phyloP scores from a whole-genome alignment of 2,329 filamentous ascomycete genomes.

The Aspergillus sp. region DNA sequence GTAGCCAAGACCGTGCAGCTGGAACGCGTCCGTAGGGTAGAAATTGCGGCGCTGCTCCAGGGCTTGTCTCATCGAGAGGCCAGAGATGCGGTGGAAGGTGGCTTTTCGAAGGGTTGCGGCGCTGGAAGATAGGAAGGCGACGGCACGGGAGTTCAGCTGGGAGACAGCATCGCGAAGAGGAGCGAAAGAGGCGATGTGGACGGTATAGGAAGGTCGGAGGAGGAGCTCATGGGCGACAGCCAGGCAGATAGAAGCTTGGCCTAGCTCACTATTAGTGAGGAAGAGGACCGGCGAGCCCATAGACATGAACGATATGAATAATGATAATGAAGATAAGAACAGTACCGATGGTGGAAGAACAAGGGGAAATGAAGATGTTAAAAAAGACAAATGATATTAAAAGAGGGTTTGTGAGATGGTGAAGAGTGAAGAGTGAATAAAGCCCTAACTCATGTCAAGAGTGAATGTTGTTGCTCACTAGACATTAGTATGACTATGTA shows the following conservation, averaged over 20 bases:
- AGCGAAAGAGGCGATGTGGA: constrained; percentile 37
- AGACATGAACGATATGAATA: not conserved
- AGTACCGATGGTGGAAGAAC: not conserved
- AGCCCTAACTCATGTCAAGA: too few relatives aligned
- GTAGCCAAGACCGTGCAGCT: constrained; percentile 16
- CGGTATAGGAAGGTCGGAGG: constrained; percentile 21
- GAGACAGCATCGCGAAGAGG: constrained; percentile 20
- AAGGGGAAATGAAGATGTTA: not conserved
- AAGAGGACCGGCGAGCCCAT: constrained; percentile 26
- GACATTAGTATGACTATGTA: too few relatives aligned
- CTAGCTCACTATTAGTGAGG: constrained; percentile 35
- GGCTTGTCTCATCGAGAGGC: constrained; percentile 14
- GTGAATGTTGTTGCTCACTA: too few relatives aligned
- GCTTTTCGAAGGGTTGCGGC: not conserved
- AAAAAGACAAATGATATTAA: not conserved
- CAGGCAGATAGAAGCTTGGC: constrained; percentile 36
- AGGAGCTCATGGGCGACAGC: constrained; percentile 33
- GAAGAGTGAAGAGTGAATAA: too few relatives aligned
- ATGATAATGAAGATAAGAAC: too few relatives aligned
- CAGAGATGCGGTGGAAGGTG: constrained; percentile 20
- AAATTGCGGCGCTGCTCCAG: not conserved
- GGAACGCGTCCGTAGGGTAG: constrained; percentile 1
- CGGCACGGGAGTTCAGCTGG: constrained; percentile 11
- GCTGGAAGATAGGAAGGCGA: not conserved
- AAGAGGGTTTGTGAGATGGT: not conserved